These are phyloP conservation scores for Scleroderma citrinum DNA, from an alignment of 768 basidiomycete species.

Conservation along the genomic window DNA sequence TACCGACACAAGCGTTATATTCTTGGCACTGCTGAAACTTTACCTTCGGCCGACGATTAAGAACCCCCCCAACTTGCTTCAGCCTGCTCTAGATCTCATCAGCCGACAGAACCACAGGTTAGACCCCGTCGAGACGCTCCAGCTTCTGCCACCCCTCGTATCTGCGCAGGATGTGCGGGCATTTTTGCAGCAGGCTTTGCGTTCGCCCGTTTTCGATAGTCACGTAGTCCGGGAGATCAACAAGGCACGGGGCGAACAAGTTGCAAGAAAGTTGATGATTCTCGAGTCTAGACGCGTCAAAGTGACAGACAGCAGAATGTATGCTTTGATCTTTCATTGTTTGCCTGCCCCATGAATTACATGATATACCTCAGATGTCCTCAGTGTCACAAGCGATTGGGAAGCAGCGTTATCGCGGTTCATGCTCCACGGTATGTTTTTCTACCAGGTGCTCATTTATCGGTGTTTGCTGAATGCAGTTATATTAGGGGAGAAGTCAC, in stretches of 20 bases:
- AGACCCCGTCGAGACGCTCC: constrained; percentile 74
- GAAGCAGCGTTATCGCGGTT: constrained; percentile 89
- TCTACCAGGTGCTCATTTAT: neutral
- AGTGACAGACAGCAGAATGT: constrained; percentile 92
- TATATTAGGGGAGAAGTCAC: constrained; percentile 83
- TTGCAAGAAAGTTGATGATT: constrained; percentile 65
- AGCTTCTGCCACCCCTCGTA: constrained; percentile 87
- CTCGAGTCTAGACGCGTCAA: constrained; percentile 80
- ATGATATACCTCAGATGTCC: constrained; percentile 60
- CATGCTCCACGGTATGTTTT: constrained; percentile 73
- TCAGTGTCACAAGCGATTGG: constrained; percentile 91
- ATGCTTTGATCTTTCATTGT: constrained; percentile 28
- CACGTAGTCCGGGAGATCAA: constrained; percentile 63
- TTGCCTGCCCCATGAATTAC: constrained; percentile 1
- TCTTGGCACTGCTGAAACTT: constrained; percentile 78
- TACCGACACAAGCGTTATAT: constrained; percentile 56
- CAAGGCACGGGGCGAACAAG: constrained; percentile 72
- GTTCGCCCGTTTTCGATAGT: constrained; percentile 63
- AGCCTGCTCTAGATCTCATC: constrained; percentile 85
- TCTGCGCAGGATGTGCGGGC: constrained; percentile 71
- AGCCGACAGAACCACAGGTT: constrained; percentile 77
- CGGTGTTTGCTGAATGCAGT: neutral
- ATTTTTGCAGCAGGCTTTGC: constrained; percentile 69
- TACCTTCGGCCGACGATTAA: constrained; percentile 73
- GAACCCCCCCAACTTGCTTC: constrained; percentile 51